Evolutionary conservation across 495 filamentous ascomycete genomes (phyloP).

Genomic region (Tuber calosporum): DNA sequence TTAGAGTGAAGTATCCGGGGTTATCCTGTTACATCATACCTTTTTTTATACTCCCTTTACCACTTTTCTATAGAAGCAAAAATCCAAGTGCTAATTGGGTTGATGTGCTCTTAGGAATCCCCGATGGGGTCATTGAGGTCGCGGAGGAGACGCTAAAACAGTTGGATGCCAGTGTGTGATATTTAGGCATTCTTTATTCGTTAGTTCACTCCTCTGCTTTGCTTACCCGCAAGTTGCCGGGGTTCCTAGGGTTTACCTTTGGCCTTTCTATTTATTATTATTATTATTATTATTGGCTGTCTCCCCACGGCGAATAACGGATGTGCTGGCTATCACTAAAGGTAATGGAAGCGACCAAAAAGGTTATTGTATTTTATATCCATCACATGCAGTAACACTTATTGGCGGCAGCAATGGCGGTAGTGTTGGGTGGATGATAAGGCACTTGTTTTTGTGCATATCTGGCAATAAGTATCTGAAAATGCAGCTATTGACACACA

Average conservation of each 20-base stretch:
- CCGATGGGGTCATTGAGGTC: slow-evolving; percentile 23
- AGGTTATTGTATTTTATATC: too few relatives aligned
- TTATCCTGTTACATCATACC: background rate
- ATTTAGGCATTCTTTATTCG: background rate
- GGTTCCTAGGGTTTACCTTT: background rate
- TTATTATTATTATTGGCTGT: too few relatives aligned
- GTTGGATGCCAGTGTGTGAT: background rate
- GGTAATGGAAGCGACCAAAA: background rate
- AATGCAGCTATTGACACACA: too few relatives aligned
- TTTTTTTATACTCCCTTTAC: background rate
- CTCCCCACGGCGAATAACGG: background rate
- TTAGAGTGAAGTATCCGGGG: background rate
- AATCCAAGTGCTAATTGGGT: background rate
- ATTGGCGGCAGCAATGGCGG: background rate
- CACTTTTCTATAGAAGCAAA: background rate
- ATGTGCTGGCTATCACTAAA: background rate
- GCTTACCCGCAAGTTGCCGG: background rate
- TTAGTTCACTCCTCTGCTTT: background rate
- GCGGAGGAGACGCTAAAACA: slow-evolving; percentile 19
- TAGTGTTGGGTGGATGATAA: background rate
- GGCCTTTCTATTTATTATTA: too few relatives aligned
- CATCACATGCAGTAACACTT: background rate
- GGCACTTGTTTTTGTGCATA: background rate
- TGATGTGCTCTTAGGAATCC: slow-evolving; percentile 15
- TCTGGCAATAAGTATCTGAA: too few relatives aligned